These are phyloP conservation scores for Geotrichum restrictum DNA, from an alignment of 1,139 yeast species.

Conservation along the genomic window DNA sequence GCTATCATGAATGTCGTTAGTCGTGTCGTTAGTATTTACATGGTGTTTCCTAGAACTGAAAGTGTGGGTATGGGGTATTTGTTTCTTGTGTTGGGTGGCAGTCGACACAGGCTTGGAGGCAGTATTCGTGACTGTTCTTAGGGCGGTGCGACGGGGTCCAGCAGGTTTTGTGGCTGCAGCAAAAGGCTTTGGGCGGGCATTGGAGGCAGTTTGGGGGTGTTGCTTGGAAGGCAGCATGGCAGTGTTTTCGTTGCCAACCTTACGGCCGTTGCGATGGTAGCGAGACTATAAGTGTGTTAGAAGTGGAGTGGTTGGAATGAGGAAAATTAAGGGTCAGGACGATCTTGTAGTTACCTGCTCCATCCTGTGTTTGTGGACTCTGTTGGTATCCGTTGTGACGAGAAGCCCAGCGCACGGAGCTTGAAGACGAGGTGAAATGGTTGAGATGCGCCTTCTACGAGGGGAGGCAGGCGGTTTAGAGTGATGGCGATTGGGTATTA, in stretches of 20 bases:
- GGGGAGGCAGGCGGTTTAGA: neutral
- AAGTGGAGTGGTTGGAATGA: neutral
- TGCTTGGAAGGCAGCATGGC: slow-evolving; percentile 6
- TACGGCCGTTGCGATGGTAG: slow-evolving; percentile 6
- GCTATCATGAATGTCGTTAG: slow-evolving; percentile 2
- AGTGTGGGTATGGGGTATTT: neutral
- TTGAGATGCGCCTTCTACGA: neutral
- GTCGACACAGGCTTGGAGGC: neutral
- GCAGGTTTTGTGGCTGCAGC: neutral
- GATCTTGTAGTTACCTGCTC: too few relatives aligned
- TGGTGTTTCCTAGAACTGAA: neutral
- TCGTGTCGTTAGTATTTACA: slow-evolving; percentile 1
- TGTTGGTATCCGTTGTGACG: slow-evolving; percentile 11
- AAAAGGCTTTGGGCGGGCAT: neutral
- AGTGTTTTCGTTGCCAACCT: slow-evolving; percentile 14
- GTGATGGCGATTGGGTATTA: neutral
- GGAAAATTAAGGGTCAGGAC: neutral
- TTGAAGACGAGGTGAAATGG: neutral
- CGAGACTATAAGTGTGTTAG: slow-evolving; percentile 10
- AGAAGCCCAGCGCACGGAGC: neutral
- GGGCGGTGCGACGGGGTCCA: slow-evolving; percentile 11
- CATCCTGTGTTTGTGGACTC: slow-evolving; percentile 4
- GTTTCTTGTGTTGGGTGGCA: slow-evolving; percentile 1
- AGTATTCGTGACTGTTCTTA: slow-evolving; percentile 19
- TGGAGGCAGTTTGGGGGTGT: neutral